A percentile compares a stretch with the other conserved stretches of the same genome.
Conservation (phyloP, 192 early-diverging fungal species). For the Backusella morwellensis region DNA sequence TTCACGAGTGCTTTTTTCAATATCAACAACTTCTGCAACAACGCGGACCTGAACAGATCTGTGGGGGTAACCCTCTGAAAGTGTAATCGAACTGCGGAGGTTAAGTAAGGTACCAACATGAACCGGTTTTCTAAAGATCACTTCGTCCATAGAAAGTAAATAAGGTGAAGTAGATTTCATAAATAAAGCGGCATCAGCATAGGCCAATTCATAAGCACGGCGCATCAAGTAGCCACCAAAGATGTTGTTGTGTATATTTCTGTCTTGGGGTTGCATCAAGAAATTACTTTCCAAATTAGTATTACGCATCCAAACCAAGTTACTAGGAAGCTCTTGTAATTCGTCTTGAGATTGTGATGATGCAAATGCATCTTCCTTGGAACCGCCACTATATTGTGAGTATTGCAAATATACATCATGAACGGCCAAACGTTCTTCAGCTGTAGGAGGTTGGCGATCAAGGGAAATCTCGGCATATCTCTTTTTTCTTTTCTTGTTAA, state of each 20-base stretch:
- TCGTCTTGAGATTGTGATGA: conserved; percentile 19
- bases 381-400: conserved; percentile 50
- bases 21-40: conserved; percentile 77
- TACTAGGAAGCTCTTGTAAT: conserved; percentile 10
- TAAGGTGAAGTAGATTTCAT: conserved; percentile 49
- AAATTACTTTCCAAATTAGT: conserved; percentile 37
- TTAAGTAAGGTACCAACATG: conserved; percentile 76
- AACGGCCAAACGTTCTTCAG: conserved; percentile 75
- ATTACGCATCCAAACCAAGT: conserved; percentile 31
- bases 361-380: not conserved
- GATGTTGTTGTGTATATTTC: conserved; percentile 80
- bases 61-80: conserved; percentile 59
- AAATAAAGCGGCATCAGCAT: conserved; percentile 72
- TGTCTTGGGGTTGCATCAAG: conserved; percentile 74
- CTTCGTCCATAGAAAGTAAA: conserved; percentile 72
- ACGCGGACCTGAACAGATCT: conserved; percentile 62
- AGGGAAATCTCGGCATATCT: conserved; percentile 45
- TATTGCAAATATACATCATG: conserved; percentile 79
- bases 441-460: conserved; percentile 68
- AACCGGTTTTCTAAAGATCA: conserved; percentile 82
- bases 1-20: conserved; percentile 51
- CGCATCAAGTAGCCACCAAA: conserved; percentile 80
- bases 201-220: conserved; percentile 82
- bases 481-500: conserved; percentile 51
- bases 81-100: conserved; percentile 78